Evolutionary conservation across 345 rosid genomes (phyloP), one percentile per base, ranked within the genome.

Genomic region (Turritis glabra): DNA sequence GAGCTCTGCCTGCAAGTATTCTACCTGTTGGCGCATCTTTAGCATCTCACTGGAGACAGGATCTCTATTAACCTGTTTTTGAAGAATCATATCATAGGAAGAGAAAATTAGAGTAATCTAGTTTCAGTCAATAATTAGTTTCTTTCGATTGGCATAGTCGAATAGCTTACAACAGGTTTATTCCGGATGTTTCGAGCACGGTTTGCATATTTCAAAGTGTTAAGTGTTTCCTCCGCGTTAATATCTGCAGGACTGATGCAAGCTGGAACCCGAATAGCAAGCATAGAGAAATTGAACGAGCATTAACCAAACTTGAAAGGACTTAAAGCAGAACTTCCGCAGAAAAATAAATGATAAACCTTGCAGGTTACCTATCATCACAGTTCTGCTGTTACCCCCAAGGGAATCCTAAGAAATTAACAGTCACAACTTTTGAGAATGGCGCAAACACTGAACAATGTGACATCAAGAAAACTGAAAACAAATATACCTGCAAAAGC

Each of bases 161-260:
- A 67, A 70, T 72, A 68, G 86, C 97, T 87, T 85, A 95, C 99
- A 77, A 95, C 89, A 68, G 97, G 99, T 86, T 95, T 95, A 69
- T 95, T 95, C 79, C 85, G 87, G 74, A 95, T 95, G 81, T 95
- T 95, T 50, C 99, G 93, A 79, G 98, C 99, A 65, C 99, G 99
- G 85, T 95, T 95, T 70, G 99, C 99, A 75, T 95, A 95, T 80
- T 95, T 95, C 56, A 95, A 79, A 56, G 99, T 95, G 83, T 95
- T 95, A 14, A 95, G 92, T 9, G 98, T 92, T 80, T 95, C 99
- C 87, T 95, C 99, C 2, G 94, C 99, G 82, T 95, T 95, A 64
- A 90, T 92, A 82, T 95, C 99, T 51, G 99, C 99, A 33, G 98
- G 99, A 75, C 99, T 95, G 74, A 95, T 88, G 87, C 99, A 95